phyloP scores from a whole-genome alignment of 164 flowering plant genomes.

The Santalum album region DNA sequence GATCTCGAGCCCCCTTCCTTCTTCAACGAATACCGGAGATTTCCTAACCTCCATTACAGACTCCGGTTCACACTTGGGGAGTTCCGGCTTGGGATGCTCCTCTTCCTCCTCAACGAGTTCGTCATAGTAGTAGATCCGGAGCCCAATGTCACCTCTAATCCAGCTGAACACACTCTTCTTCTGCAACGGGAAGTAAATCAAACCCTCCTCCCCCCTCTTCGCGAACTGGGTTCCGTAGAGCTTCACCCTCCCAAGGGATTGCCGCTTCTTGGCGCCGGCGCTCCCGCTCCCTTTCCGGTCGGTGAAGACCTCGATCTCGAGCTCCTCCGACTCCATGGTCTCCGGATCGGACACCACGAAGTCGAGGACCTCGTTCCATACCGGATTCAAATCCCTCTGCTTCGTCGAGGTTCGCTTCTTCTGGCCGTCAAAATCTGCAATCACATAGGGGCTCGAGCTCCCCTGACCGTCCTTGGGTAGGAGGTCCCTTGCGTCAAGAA shows the following conservation, averaged over 20 bases:
- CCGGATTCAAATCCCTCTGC: constrained; percentile 61
- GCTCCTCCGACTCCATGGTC: constrained; percentile 62
- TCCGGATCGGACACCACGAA: constrained; percentile 66
- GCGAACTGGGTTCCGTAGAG: constrained; percentile 63
- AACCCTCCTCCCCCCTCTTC: constrained; percentile 56
- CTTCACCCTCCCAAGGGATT: constrained; percentile 81
- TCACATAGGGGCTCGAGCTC: constrained; percentile 81
- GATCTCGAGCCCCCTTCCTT: constrained; percentile 14
- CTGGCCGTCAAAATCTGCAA: constrained; percentile 81
- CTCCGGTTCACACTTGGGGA: background rate
- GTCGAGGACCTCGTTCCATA: constrained; percentile 81
- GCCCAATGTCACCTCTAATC: constrained; percentile 75
- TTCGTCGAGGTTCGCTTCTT: constrained; percentile 54
- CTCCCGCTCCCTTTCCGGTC: constrained; percentile 57
- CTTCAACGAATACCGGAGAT: constrained; percentile 15
- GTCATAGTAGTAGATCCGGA: constrained; percentile 63
- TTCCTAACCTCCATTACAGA: background rate
- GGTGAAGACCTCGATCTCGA: constrained; percentile 71
- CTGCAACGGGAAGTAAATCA: constrained; percentile 68
- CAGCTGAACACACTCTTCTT: constrained; percentile 89
- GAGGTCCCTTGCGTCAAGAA: constrained; percentile 65
- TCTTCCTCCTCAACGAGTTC: constrained; percentile 28
- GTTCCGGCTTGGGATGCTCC: constrained; percentile 6
- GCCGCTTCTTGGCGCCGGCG: constrained; percentile 46
- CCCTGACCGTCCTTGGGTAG: constrained; percentile 97